A percentile compares a stretch with the other conserved stretches of the same genome.
These are phyloP conservation scores for Phytophthora fragariaefolia DNA, from an alignment of 352 stramenopile genomes.

Conservation along the genomic window DNA sequence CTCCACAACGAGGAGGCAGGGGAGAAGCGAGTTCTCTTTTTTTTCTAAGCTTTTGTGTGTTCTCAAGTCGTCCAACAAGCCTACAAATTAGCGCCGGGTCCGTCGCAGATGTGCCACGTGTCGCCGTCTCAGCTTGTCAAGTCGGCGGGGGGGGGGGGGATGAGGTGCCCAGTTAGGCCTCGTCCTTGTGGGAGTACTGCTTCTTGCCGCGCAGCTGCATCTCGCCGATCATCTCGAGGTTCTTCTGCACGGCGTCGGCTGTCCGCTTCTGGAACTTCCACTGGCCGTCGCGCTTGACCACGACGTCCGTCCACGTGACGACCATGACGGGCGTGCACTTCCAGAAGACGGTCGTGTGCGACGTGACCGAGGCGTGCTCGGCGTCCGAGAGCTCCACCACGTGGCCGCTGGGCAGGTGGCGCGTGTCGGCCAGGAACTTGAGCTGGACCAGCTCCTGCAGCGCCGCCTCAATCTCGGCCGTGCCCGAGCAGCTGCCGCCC, in stretches of 20 bases:
- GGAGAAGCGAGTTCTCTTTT: conserved; percentile 33
- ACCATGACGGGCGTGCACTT: conserved; percentile 88
- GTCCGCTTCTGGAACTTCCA: conserved; percentile 79
- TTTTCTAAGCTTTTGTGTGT: conserved; percentile 32
- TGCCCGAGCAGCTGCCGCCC: conserved; percentile 60
- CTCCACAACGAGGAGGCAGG: background rate
- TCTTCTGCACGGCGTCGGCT: conserved; percentile 87
- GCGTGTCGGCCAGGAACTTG: conserved; percentile 85
- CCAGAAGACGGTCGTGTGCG: conserved; percentile 82
- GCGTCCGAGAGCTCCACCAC: conserved; percentile 70
- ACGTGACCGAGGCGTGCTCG: conserved; percentile 61
- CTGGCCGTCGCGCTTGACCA: conserved; percentile 75
- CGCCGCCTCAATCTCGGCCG: conserved; percentile 74
- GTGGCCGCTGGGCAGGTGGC: conserved; percentile 82
- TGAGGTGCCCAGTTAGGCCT: conserved; percentile 32
- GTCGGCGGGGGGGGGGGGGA: conserved; percentile 2
- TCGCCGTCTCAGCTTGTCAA: background rate
- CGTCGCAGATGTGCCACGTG: background rate
- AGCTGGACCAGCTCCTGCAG: conserved; percentile 73
- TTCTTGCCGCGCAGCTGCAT: conserved; percentile 91
- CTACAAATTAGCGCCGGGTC: background rate
- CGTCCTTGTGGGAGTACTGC: conserved; percentile 80
- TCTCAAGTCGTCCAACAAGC: conserved; percentile 3
- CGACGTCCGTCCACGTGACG: conserved; percentile 79
- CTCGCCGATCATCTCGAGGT: conserved; percentile 89